Evolutionary conservation across 2,329 filamentous ascomycete species (phyloP), one percentile per base, ranked within the genome.

Genomic region (Colletotrichum brevisporum): DNA sequence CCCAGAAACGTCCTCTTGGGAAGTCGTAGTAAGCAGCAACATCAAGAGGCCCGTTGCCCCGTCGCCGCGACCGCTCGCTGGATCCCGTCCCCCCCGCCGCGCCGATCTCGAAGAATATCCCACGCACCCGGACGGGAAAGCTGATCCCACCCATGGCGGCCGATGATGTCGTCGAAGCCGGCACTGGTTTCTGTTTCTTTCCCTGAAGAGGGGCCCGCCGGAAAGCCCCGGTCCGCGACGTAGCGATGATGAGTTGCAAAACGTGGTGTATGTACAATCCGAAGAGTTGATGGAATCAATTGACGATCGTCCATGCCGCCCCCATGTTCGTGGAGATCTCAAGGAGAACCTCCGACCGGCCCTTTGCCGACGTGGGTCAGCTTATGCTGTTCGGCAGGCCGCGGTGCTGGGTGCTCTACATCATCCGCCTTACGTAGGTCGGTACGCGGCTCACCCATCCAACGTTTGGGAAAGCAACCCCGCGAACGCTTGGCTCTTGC

Each of bases 401-500:
- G 31, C 31, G 31, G 31, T 36, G 31, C 31, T 36, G 31, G 45
- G 27, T 13, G 26, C 18, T 26, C 41, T 47, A 47, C 43, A 59
- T 59, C 43, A 59, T 59, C 26, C 43, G 48, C 56, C 31, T 36
- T 50, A 50, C 43, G 56, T 59, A 36, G 48, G 52, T 21, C 26
- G 47, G 41, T 58, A 24, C 16, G 12, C 27, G n/a, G 56, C 48
- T 61, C 62, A 26, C 27, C 15, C 43, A 26, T 18, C 39, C 52
- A 21, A 45, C n/a, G 57, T 43, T 45, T 43, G 6, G 43, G 36
- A 63, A 15, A 13, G n/a, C 53, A 27, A 41, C 47, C 51, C 59
- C 58, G 54, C 69, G 69, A 71, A 69, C 69, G 47, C 69, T 71
- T 71, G 69, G 69, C 65, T 61, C 65, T 53, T 55, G 69, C 69